Percentiles rank a stretch among this genome's conserved stretches.
Evolutionary conservation across 2,329 filamentous ascomycete species (phyloP).

Genomic region (Pseudogymnoascus sp.): DNA sequence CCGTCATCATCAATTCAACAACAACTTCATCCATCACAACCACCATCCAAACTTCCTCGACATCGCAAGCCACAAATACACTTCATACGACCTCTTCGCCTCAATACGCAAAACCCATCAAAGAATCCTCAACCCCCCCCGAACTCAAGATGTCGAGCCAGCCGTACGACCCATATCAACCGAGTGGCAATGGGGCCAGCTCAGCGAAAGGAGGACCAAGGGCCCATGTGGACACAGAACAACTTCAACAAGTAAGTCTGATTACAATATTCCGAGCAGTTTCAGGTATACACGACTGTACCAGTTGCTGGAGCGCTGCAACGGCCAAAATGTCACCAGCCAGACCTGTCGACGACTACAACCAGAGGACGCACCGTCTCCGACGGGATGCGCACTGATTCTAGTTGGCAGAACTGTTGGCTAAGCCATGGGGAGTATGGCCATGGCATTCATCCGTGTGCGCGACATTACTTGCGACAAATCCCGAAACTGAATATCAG

Average conservation of each 20-base stretch:
- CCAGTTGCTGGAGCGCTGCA: background rate
- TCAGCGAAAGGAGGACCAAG: conserved; percentile 36
- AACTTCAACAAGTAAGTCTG: background rate
- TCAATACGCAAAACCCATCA: background rate
- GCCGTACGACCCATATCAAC: conserved; percentile 86
- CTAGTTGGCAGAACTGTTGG: background rate
- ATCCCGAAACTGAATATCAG: too few relatives aligned
- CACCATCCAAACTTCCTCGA: conserved; percentile 20
- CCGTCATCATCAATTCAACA: background rate
- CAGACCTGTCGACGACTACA: background rate
- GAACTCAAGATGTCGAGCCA: background rate
- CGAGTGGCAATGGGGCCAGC: conserved; percentile 50
- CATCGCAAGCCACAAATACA: background rate
- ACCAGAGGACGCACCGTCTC: background rate
- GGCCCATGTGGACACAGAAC: conserved; percentile 40
- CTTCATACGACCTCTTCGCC: background rate
- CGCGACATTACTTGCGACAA: background rate
- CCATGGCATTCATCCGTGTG: background rate
- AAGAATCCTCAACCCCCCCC: background rate
- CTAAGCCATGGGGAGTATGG: background rate
- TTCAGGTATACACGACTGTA: background rate
- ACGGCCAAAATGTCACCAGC: background rate
- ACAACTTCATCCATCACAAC: background rate
- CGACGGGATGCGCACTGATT: background rate
- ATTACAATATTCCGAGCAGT: background rate